Percentiles rank a stretch among this genome's conserved stretches.
phyloP scores from a whole-genome alignment of 495 filamentous ascomycete species.

The Pyronema domesticum region DNA sequence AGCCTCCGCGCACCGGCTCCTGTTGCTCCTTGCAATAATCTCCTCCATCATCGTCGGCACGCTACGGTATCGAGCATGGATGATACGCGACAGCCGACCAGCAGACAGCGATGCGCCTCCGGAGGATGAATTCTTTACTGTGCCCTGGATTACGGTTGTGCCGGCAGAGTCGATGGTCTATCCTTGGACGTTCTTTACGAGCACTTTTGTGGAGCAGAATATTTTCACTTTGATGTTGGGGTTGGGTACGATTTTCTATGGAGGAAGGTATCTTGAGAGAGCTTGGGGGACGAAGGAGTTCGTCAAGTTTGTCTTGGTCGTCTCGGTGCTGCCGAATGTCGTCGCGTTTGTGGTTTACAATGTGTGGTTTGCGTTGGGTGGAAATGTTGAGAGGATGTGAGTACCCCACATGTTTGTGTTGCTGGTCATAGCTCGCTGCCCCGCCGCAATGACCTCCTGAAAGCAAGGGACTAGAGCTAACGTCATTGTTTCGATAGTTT shows the following conservation, averaged over 20 bases:
- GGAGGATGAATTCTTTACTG: constrained; percentile 33
- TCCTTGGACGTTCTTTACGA: constrained; percentile 79
- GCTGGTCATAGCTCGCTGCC: neutral
- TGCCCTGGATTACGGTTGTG: constrained; percentile 72
- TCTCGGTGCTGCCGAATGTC: constrained; percentile 62
- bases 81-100: constrained; percentile 18
- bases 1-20: constrained; percentile 75
- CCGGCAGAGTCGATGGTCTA: constrained; percentile 68
- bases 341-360: constrained; percentile 55
- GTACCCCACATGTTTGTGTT: constrained; percentile 23
- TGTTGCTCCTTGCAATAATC: constrained; percentile 48
- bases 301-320: constrained; percentile 68
- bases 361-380: constrained; percentile 49
- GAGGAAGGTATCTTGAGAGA: constrained; percentile 84
- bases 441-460: no score
- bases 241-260: constrained; percentile 70
- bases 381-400: constrained; percentile 51
- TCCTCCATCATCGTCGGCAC: constrained; percentile 70
- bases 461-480: constrained; percentile 15
- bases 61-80: constrained; percentile 50
- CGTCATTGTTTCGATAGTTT: constrained; percentile 32
- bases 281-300: constrained; percentile 92
- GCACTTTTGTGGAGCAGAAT: constrained; percentile 76
- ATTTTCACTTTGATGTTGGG: constrained; percentile 72
- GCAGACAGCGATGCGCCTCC: constrained; percentile 29